Evolutionary conservation across 441 rosid genomes (phyloP).

Genomic region (Corymbia citriodora): DNA sequence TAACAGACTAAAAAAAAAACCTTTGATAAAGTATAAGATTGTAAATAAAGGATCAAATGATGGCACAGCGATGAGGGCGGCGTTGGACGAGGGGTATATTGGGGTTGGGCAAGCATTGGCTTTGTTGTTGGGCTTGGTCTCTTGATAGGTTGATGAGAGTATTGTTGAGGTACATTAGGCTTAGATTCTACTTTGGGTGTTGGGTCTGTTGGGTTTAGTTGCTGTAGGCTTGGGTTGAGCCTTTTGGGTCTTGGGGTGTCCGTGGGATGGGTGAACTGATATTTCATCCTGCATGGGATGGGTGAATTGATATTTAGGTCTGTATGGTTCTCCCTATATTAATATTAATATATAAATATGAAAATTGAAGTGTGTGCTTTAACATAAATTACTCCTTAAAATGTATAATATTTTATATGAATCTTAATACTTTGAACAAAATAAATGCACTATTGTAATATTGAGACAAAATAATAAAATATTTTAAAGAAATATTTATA

Average conservation of each 20-base stretch:
- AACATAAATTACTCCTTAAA: too few relatives aligned
- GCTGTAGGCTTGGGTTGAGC: neutral
- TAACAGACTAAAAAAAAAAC: too few relatives aligned
- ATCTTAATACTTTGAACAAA: too few relatives aligned
- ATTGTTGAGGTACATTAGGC: neutral
- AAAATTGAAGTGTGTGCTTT: too few relatives aligned
- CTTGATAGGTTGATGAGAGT: neutral
- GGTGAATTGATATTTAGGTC: neutral
- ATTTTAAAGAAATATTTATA: too few relatives aligned
- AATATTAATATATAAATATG: too few relatives aligned
- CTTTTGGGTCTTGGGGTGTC: neutral
- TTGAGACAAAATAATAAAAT: too few relatives aligned
- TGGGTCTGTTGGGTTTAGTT: neutral
- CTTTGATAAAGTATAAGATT: neutral
- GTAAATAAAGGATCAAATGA: too few relatives aligned
- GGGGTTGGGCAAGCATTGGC: too few relatives aligned
- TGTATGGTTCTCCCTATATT: neutral
- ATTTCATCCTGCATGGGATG: neutral
- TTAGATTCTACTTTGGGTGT: neutral
- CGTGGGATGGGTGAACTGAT: neutral
- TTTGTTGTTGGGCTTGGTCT: neutral
- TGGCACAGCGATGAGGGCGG: accelerated
- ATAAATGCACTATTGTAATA: too few relatives aligned
- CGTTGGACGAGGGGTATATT: too few relatives aligned
- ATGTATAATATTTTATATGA: too few relatives aligned